phyloP scores from a whole-genome alignment of 1,139 yeast species.

The Nakaseomyces nivariensis region DNA sequence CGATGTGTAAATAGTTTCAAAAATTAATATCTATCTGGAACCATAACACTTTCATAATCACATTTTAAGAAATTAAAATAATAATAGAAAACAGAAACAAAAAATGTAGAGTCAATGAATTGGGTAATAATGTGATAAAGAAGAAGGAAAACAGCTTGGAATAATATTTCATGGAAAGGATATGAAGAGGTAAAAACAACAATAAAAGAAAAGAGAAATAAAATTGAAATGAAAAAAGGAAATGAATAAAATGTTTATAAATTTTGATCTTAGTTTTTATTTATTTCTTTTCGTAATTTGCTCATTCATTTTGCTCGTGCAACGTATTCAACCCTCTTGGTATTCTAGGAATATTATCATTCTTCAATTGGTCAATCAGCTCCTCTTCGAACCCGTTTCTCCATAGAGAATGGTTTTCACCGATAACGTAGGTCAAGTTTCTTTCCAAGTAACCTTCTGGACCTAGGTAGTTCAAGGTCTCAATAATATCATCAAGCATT shows the following conservation, averaged over 20 bases:
- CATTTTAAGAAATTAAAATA: too few species aligned
- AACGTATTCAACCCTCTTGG: slow-evolving; percentile 1
- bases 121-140: background rate
- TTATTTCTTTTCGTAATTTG: background rate
- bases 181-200: background rate
- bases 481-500: slow-evolving; percentile 72
- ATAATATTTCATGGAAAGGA: background rate
- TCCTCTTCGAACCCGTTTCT: slow-evolving; percentile 25
- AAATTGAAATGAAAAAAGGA: background rate
- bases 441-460: slow-evolving; percentile 40
- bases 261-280: background rate
- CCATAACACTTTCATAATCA: too few species aligned
- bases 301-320: background rate
- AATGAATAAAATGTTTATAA: background rate
- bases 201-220: background rate
- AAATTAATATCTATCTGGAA: too few species aligned
- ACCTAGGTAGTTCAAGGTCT: slow-evolving; percentile 48
- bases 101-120: too few species aligned
- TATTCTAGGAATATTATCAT: slow-evolving; percentile 22
- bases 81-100: too few species aligned
- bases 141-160: background rate
- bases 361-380: slow-evolving; percentile 18
- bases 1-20: too few species aligned
- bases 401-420: slow-evolving; percentile 79
- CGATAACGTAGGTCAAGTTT: slow-evolving; percentile 48